Evolutionary conservation across 2,329 filamentous ascomycete genomes (phyloP).

Genomic region (Colletotrichum phormii): DNA sequence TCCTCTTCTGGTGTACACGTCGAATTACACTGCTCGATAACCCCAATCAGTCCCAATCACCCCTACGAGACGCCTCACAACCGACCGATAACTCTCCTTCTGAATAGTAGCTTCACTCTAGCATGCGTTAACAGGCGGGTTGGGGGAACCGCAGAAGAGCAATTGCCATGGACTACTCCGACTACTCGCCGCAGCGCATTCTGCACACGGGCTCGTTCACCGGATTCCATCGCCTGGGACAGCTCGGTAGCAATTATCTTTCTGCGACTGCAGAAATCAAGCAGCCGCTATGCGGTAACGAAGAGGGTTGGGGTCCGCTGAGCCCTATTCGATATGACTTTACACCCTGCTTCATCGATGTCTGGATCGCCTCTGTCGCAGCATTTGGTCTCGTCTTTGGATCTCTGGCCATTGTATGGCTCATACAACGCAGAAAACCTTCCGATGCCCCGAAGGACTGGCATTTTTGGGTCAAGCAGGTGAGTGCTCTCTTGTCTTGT

Average conservation of each 20-base stretch:
- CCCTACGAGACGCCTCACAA: background rate
- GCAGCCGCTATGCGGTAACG: constrained; percentile 87
- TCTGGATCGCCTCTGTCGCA: constrained; percentile 84
- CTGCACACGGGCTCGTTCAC: constrained; percentile 71
- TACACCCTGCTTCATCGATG: constrained; percentile 96
- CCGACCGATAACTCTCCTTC: background rate
- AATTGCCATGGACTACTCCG: constrained; percentile 34
- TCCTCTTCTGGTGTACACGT: background rate
- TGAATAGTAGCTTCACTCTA: constrained; percentile 22
- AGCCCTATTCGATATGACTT: constrained; percentile 92
- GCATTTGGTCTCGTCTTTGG: constrained; percentile 84
- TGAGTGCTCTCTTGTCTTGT: constrained; percentile 54
- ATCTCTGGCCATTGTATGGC: constrained; percentile 81
- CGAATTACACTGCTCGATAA: background rate
- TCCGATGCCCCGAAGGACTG: constrained; percentile 81
- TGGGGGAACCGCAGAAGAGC: constrained; percentile 22
- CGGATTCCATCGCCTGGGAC: constrained; percentile 62
- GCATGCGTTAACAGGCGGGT: constrained; percentile 34
- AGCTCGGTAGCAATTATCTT: constrained; percentile 71
- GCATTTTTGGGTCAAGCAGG: constrained; percentile 95
- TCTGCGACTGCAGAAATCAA: constrained; percentile 58
- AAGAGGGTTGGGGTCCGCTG: constrained; percentile 94
- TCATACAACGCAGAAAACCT: constrained; percentile 76
- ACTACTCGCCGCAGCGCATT: constrained; percentile 57
- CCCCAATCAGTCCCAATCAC: background rate